These are phyloP conservation scores for Geosmithia flava DNA, from an alignment of 2,329 filamentous ascomycete genomes.

Conservation along the genomic window DNA sequence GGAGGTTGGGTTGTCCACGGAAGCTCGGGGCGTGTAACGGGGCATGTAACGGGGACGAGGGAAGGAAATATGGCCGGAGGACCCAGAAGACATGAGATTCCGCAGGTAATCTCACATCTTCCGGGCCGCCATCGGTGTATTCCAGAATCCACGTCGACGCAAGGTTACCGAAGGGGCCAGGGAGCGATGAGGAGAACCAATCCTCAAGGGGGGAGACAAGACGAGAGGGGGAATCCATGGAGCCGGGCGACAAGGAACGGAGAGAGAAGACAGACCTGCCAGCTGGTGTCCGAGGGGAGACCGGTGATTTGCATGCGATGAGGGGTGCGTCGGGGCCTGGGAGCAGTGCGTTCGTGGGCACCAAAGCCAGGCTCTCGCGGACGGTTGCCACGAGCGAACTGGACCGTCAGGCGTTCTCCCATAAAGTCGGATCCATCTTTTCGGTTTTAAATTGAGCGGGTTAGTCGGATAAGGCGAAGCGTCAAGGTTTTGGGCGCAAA, in stretches of 20 bases:
- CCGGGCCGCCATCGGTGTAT: neutral
- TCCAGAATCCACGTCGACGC: neutral
- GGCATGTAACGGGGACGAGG: neutral
- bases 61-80: neutral
- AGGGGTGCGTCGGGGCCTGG: conserved; percentile 82
- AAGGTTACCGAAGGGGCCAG: neutral
- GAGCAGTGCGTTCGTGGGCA: conserved; percentile 42
- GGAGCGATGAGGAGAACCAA: neutral
- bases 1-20: conserved; percentile 10
- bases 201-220: conserved; percentile 9
- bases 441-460: conserved; percentile 1
- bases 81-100: neutral
- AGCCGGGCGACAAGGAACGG: conserved; percentile 40
- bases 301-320: conserved; percentile 97
- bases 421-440: conserved; percentile 96
- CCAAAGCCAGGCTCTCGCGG: conserved; percentile 31
- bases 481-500: neutral
- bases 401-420: conserved; percentile 92
- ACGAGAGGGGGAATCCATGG: conserved; percentile 17
- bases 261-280: conserved; percentile 88
- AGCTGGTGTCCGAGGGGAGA: conserved; percentile 96
- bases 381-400: conserved; percentile 84
- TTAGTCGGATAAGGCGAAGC: conserved; percentile 9
- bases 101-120: neutral
- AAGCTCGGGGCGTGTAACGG: neutral